Percentiles rank a stretch among this genome's conserved stretches.
Conservation (phyloP, 345 rosid species). For the Gossypium sturtianum region DNA sequence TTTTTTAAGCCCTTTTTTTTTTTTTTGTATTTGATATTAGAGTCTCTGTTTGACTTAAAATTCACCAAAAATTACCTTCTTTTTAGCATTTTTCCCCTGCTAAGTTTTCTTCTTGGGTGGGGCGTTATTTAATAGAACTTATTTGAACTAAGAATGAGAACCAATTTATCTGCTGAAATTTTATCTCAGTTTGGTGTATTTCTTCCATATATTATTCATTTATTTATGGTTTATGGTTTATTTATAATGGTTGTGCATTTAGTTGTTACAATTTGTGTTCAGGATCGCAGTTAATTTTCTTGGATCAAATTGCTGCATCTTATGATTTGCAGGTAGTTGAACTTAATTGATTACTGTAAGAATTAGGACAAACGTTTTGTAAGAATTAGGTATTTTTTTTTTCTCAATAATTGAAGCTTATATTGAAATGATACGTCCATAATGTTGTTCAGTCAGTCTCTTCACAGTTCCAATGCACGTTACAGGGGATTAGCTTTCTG, state of each 20-base stretch:
- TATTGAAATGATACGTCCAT: not conserved
- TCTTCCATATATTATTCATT: not conserved
- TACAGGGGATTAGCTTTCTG: not conserved
- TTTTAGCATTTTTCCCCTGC: not conserved
- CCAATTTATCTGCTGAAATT: not conserved
- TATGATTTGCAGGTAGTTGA: slow-evolving; percentile 7
- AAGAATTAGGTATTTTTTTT: not conserved
- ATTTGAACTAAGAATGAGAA: not conserved
- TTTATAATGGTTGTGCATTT: not conserved
- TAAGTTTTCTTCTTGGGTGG: not conserved
- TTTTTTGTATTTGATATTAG: not conserved
- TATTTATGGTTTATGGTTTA: not conserved
- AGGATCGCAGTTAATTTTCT: not conserved
- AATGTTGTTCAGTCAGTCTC: not conserved
- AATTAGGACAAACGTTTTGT: not conserved
- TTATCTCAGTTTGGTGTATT: not conserved
- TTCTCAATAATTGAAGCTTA: not conserved
- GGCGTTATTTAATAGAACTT: not conserved
- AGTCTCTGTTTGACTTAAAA: not conserved
- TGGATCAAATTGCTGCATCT: not conserved
- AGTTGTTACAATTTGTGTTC: not conserved
- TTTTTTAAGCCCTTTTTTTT: not conserved
- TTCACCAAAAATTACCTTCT: not conserved
- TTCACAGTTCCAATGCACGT: not conserved
- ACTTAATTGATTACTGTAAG: not conserved